A percentile compares a stretch with the other conserved stretches of the same genome.
phyloP scores from a whole-genome alignment of 2,329 filamentous ascomycete species.

The Xylariaceae sp. region DNA sequence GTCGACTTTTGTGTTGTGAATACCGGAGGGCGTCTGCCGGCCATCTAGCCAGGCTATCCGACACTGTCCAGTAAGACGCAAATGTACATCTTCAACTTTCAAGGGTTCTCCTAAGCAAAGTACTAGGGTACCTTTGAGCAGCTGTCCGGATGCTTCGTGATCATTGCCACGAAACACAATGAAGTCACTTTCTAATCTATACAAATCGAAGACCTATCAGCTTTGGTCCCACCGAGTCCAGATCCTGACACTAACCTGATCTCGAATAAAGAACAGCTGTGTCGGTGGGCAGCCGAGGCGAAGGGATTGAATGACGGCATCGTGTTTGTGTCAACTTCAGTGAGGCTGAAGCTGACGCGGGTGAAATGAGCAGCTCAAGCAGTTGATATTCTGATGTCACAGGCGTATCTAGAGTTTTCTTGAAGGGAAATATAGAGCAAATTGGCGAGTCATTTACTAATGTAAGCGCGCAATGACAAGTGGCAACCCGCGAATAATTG shows the following conservation, averaged over 20 bases:
- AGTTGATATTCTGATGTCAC: too few species aligned
- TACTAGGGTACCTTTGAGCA: conserved; percentile 69
- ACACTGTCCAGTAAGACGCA: conserved; percentile 67
- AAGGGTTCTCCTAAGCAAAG: conserved; percentile 67
- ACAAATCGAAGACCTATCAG: background rate
- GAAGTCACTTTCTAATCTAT: conserved; percentile 72
- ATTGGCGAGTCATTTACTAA: too few species aligned
- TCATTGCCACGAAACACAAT: conserved; percentile 73
- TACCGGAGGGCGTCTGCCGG: conserved; percentile 49
- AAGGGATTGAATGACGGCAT: conserved; percentile 59
- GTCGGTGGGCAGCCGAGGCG: conserved; percentile 47
- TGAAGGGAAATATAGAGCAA: too few species aligned
- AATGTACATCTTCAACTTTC: conserved; percentile 67
- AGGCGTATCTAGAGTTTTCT: too few species aligned
- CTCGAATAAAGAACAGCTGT: conserved; percentile 53
- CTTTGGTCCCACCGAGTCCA: too few species aligned
- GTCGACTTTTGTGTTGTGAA: conserved; percentile 57
- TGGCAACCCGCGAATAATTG: too few species aligned
- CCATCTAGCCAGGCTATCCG: conserved; percentile 59
- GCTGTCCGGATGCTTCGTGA: conserved; percentile 70
- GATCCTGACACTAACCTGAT: conserved; percentile 47
- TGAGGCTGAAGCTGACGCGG: too few species aligned
- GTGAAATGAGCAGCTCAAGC: too few species aligned
- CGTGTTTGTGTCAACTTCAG: too few species aligned
- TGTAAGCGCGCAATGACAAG: too few species aligned